phyloP scores from a whole-genome alignment of 2,329 filamentous ascomycete species.

The Helotiales sp. region DNA sequence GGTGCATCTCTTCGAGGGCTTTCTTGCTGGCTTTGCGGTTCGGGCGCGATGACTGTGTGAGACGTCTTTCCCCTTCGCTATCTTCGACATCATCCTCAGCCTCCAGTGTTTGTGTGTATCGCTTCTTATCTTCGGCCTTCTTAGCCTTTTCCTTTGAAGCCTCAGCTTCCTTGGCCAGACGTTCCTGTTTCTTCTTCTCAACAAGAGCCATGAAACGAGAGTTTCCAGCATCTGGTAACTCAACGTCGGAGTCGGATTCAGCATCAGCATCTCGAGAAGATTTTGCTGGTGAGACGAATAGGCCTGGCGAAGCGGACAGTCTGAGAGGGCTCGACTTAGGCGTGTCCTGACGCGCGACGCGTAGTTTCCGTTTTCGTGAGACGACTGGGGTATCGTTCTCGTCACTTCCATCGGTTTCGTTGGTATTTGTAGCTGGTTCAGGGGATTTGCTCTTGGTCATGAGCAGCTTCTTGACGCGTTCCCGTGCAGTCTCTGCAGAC shows the following conservation, averaged over 20 bases:
- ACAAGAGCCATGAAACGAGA: conserved; percentile 74
- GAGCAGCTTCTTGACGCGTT: conserved; percentile 52
- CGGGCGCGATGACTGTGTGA: conserved; percentile 73
- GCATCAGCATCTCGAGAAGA: conserved; percentile 39
- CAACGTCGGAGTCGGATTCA: conserved; percentile 43
- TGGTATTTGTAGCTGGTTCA: conserved; percentile 42
- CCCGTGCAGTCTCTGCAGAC: conserved; percentile 42
- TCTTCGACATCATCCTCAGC: conserved; percentile 62
- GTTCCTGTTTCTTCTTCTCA: conserved; percentile 73
- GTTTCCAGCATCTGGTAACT: conserved; percentile 55
- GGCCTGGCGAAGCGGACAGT: conserved; percentile 38
- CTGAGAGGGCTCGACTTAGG: conserved; percentile 32
- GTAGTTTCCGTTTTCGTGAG: conserved; percentile 39
- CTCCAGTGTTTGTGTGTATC: conserved; percentile 55
- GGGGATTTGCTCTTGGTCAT: conserved; percentile 40
- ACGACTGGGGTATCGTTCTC: conserved; percentile 33
- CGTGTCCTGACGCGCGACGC: conserved; percentile 31
- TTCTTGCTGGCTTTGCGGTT: conserved; percentile 91
- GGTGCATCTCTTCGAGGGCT: conserved; percentile 90
- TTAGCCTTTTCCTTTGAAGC: conserved; percentile 51
- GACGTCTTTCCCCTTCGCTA: conserved; percentile 64
- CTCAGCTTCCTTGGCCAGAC: conserved; percentile 68
- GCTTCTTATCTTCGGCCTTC: conserved; percentile 46
- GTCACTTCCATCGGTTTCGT: conserved; percentile 44
- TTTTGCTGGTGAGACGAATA: conserved; percentile 49